Percentiles rank a stretch among this genome's conserved stretches.
Evolutionary conservation across 129 eudicot species (phyloP).

Genomic region (Escallonia rubra): DNA sequence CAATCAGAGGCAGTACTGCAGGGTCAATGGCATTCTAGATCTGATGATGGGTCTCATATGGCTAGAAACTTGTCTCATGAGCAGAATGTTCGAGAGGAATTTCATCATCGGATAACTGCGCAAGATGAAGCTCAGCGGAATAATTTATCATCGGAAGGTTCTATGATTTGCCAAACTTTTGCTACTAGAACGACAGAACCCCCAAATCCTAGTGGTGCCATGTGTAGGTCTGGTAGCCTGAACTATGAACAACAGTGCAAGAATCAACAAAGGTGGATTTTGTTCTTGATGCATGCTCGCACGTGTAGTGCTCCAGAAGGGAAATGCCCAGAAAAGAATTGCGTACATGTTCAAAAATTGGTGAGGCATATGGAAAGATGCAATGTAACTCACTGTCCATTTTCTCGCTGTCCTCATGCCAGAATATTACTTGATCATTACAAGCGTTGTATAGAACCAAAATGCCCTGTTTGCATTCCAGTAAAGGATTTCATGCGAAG

Average conservation of each 20-base stretch:
- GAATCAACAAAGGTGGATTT: conserved; percentile 71
- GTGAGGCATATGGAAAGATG: conserved; percentile 59
- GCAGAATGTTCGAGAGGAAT: conserved; percentile 53
- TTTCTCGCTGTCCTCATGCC: conserved; percentile 53
- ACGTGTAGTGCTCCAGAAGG: conserved; percentile 59
- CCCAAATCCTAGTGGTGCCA: conserved; percentile 27
- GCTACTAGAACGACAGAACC: conserved; percentile 30
- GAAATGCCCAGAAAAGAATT: conserved; percentile 51
- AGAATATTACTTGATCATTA: conserved; percentile 40
- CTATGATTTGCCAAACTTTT: conserved; percentile 35
- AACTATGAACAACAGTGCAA: conserved; percentile 41
- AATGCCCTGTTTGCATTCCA: conserved; percentile 78
- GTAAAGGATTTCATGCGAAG: conserved; percentile 38
- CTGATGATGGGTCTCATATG: conserved; percentile 38
- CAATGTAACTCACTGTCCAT: conserved; percentile 36
- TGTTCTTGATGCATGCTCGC: conserved; percentile 84
- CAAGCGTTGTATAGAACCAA: conserved; percentile 45
- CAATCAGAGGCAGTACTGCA: conserved; percentile 36
- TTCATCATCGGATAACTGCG: conserved; percentile 45
- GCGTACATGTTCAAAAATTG: conserved; percentile 56
- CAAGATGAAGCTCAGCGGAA: conserved; percentile 57
- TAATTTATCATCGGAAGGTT: conserved; percentile 51
- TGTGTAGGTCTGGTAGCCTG: conserved; percentile 27
- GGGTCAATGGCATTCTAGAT: conserved; percentile 63
- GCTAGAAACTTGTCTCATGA: conserved; percentile 35